Base-by-base conservation (phyloP, 148 eudicot species). In the Agrostemma githago region DNA sequence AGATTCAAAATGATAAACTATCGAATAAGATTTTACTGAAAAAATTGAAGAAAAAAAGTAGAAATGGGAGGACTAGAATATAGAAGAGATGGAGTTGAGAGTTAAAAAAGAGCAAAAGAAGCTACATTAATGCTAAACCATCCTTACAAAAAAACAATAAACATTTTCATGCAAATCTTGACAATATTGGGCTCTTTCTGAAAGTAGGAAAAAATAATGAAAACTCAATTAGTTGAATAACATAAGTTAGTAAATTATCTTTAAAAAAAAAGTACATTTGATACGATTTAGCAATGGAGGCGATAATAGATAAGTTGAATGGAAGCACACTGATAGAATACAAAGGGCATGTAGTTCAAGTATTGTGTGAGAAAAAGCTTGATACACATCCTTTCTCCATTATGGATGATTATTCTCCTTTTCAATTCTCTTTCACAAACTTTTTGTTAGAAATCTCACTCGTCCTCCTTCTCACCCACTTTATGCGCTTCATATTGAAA, bases 401-500 rank as follows among this genome's bases (percentile, higher is more conserved):
- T 56, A 77, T 87, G n/a, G 79, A 85, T 38, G 51, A 74, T 4
- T 40, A 64, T 38, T 76, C 43, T 68, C 90, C 93, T 62, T 51
- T 83, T 17, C 79, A 88, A 12, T 91, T 71, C 66, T 81, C 93
- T 19, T 88, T 89, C 72, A 75, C 92, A 19, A 74, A 79, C 39
- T 12, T 89, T 17, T 56, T 94, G 11, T 44, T 88, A 1, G 88
- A 92, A 77, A 39, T 89, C 0, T 72, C 89, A 0, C 5, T 82
- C 2, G 21, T 89, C 59, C 77, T 94, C 34, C 3, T 84, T 61
- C 44, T 89, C 9, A 68, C 87, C 42, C 89, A 84, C 16, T 10
- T 72, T 11, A 8, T 92, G 19, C 93, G 88, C 1, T 75, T 70
- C 74, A 62, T 94, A 66, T 87, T 94, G 78, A 89, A 79, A 76